A percentile compares a stretch with the other conserved stretches of the same genome.
phyloP scores from a whole-genome alignment of 768 basidiomycete genomes.

The Naganishia friedmannii region DNA sequence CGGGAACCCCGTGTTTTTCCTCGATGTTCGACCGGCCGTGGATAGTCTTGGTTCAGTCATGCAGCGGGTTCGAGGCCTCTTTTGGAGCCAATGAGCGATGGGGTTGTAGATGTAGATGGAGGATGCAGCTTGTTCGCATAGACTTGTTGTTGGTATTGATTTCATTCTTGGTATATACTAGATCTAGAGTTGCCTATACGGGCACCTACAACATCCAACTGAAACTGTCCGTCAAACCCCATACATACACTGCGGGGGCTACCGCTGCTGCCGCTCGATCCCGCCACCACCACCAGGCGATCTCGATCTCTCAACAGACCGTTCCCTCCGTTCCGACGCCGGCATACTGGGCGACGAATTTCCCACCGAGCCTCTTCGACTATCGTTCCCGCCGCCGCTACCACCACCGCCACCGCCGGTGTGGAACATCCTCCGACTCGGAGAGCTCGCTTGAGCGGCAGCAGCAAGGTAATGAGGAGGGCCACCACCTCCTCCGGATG shows the following conservation, averaged over 20 bases:
- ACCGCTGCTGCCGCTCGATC: slow-evolving; percentile 15
- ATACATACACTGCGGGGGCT: not conserved
- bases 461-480: slow-evolving; percentile 5
- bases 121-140: not conserved
- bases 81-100: slow-evolving; percentile 11
- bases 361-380: slow-evolving; percentile 17
- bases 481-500: not conserved
- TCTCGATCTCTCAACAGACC: slow-evolving; percentile 9
- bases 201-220: not conserved
- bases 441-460: slow-evolving; percentile 6
- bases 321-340: slow-evolving; percentile 5
- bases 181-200: not conserved
- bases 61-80: slow-evolving; percentile 24
- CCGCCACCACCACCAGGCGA: slow-evolving; percentile 17
- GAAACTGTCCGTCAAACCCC: not conserved
- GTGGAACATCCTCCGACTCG: slow-evolving; percentile 19
- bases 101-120: not conserved
- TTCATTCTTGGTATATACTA: slow-evolving; percentile 3
- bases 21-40: slow-evolving; percentile 92
- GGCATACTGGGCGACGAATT: slow-evolving; percentile 1
- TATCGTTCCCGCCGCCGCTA: slow-evolving; percentile 19
- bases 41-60: slow-evolving; percentile 62
- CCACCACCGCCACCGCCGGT: too few species aligned
- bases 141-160: not conserved
- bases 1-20: slow-evolving; percentile 88